Evolutionary conservation across 2,329 filamentous ascomycete genomes (phyloP).

Genomic region (Botrytis hyacinthi): DNA sequence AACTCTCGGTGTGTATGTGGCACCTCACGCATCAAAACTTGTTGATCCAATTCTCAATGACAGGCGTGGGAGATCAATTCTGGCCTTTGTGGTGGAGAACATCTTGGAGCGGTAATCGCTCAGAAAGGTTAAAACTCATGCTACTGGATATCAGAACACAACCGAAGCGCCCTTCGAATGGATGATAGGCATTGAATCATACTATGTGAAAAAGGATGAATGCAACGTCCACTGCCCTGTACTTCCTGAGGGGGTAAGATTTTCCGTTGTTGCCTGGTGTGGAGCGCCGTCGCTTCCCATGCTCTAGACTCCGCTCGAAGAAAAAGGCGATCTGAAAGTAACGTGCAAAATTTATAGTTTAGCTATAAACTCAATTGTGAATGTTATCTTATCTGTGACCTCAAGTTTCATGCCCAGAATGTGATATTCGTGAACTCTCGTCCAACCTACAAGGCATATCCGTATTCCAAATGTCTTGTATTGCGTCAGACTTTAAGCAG

Average conservation of each 20-base stretch:
- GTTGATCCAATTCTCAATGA: not conserved
- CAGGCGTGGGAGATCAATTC: not conserved
- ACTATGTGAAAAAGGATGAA: not conserved
- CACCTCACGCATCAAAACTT: not conserved
- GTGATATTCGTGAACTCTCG: not conserved
- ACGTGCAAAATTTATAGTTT: not conserved
- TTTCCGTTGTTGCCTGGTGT: not conserved
- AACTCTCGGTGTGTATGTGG: not conserved
- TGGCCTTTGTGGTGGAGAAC: not conserved
- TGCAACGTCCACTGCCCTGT: not conserved
- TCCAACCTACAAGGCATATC: not conserved
- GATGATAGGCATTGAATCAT: not conserved
- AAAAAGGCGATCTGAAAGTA: not conserved
- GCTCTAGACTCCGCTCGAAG: not conserved
- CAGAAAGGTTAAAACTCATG: not conserved
- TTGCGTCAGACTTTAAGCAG: not conserved
- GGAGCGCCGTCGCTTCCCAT: not conserved
- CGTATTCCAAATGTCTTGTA: not conserved
- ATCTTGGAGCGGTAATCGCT: not conserved
- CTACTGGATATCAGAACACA: not conserved
- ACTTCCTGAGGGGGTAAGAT: not conserved
- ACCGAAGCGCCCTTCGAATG: not conserved
- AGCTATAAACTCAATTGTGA: not conserved
- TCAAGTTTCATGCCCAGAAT: not conserved
- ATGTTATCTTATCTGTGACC: not conserved